Evolutionary conservation across 768 basidiomycete species (phyloP), one percentile per base, ranked within the genome.

Genomic region (Agrocybe chaxingu): DNA sequence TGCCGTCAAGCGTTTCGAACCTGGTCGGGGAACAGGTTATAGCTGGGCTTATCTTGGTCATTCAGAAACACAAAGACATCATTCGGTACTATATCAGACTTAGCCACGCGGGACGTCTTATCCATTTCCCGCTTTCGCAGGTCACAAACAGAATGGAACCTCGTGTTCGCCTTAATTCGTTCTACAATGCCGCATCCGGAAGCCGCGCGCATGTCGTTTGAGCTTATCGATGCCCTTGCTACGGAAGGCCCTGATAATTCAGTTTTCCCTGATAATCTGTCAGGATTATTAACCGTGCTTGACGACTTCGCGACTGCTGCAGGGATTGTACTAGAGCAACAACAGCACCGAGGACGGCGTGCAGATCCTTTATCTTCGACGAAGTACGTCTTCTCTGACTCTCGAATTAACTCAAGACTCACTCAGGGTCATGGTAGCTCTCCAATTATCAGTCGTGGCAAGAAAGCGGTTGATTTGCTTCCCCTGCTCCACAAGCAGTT

Each of bases 141-240:
- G 48, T 94, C 93, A 1, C 86, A 89, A 57, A 98, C 96, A 0
- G 96, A 98, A 64, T 99, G 96, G 96, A 93, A 91, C 54, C 73
- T 98, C 36, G 80, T 95, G 16, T 91, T 95, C 60, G 89, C 91
- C 1, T 74, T 98, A 29, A 78, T 98, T 55, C 83, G 91, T 42
- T 87, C 86, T 1, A 95, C 93, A 0, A 80, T 94, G 37, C 75
- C 85, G 9, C 89, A 97, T 62, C 81, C 91, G 8, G 91, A 92
- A 66, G 95, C 94, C 4, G 85, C 92, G 19, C 85, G 89, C 34
- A 71, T 85, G 45, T 88, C 96, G 2, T 90, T 98, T 62, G 84
- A 84, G 13, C 77, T 97, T 13, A 72, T 96, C n/a, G 68, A 77
- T 12, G 71, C 69, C 37, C 74, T 98, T n/a, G 75, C 79, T 10